Base-by-base conservation (phyloP, 495 filamentous ascomycete species). In the Penicillium robsamsonii region DNA sequence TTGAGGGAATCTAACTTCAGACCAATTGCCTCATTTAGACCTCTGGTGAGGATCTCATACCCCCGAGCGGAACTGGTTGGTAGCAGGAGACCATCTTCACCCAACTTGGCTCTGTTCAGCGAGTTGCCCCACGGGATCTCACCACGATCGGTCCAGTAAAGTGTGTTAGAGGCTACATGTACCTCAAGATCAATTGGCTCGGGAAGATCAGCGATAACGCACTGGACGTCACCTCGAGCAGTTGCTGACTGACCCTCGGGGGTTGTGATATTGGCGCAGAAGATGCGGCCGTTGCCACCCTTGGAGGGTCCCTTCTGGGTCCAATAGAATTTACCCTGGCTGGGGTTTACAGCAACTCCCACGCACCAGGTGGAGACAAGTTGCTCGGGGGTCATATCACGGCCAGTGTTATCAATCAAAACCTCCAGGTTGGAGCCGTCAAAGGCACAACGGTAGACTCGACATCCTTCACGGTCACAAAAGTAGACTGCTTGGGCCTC, bases 141-240 rank as follows among this genome's bases (percentile, higher is more conserved):
- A 6, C 81, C 81, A 24, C 79, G 72, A 59, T 83, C 80, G 2
- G 80, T 81, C 81, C 79, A 82, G 62, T 81, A 84, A 20, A 83
- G 64, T 3, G 55, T 61, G 5, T 55, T 38, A 20, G 60, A 51
- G 0, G 66, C 55, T 31, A 72, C 71, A 35, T 82, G 75, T 8
- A 82, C 48, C 24, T 76, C 74, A 4, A 84, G 63, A 60, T 83
- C 78, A 56, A 82, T 79, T 1, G 76, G 76, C 59, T 82, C 79
- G 5, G 80, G 79, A 13, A 82, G 65, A 1, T 61, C 56, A 7
- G 66, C 51, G 15, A 76, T 62, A 12, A 81, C 31, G 15, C 64
- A 58, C 55, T 76, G 68, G 13, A 77, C 66, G 48, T 81, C 75
- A 2, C 44, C 53, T 13, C 72, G 59, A n/a, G 48, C 55, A 4